These are phyloP conservation scores for Amanita brunnescens DNA, from an alignment of 768 basidiomycete species.

Conservation along the genomic window DNA sequence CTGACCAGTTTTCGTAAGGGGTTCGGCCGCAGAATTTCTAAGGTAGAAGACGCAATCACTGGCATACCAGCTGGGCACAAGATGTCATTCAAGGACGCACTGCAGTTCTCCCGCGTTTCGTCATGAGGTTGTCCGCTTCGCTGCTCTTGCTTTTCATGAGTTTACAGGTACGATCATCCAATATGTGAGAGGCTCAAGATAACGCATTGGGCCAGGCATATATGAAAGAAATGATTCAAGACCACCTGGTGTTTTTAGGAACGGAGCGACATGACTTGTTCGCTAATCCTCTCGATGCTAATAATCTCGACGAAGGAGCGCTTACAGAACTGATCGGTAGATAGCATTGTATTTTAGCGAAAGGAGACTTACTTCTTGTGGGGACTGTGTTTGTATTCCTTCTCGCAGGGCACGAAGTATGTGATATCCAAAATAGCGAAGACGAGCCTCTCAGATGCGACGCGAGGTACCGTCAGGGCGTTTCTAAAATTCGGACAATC, in stretches of 20 bases:
- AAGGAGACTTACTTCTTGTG: neutral
- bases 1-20: slow-evolving; percentile 20
- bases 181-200: neutral
- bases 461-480: slow-evolving; percentile 21
- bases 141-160: slow-evolving; percentile 33
- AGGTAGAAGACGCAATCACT: slow-evolving; percentile 31
- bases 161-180: slow-evolving; percentile 25
- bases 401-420: slow-evolving; percentile 55
- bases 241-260: slow-evolving; percentile 27
- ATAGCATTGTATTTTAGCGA: neutral
- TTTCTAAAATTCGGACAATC: neutral
- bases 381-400: slow-evolving; percentile 44
- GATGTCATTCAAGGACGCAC: slow-evolving; percentile 40
- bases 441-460: neutral
- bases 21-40: slow-evolving; percentile 43
- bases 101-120: slow-evolving; percentile 36
- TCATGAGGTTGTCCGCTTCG: slow-evolving; percentile 25
- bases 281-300: slow-evolving; percentile 41
- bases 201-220: slow-evolving; percentile 19
- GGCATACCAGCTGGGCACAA: slow-evolving; percentile 36
- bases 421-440: neutral
- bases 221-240: slow-evolving; percentile 45
- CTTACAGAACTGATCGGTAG: slow-evolving; percentile 35
- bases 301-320: slow-evolving; percentile 22
- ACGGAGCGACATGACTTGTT: slow-evolving; percentile 42